A percentile compares a stretch with the other conserved stretches of the same genome.
These are phyloP conservation scores for Cladosporium sp. DNA, from an alignment of 2,329 filamentous ascomycete species.

Conservation along the genomic window DNA sequence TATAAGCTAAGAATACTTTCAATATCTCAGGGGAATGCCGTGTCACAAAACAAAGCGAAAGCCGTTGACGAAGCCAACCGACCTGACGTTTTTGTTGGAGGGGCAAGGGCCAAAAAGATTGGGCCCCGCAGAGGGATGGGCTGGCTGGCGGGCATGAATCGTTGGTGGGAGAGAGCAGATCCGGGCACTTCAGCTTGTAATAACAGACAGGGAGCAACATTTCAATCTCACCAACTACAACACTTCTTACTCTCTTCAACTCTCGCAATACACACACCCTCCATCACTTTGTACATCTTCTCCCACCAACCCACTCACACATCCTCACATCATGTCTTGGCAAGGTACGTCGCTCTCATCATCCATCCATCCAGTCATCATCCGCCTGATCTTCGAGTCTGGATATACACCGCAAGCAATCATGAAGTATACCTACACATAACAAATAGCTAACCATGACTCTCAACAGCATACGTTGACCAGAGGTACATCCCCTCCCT, in stretches of 20 bases:
- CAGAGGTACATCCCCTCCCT: conserved; percentile 59
- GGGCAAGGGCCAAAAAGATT: neutral
- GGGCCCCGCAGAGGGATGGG: no score
- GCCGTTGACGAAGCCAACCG: no score
- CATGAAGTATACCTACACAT: no score
- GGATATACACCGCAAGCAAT: no score
- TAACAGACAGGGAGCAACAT: neutral
- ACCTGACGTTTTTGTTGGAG: neutral
- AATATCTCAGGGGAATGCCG: no score
- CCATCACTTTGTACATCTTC: neutral
- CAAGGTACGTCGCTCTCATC: conserved; percentile 54
- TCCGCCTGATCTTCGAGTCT: conserved; percentile 6
- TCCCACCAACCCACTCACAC: neutral
- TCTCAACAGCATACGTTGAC: conserved; percentile 56
- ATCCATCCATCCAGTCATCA: conserved; percentile 15
- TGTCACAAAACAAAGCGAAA: no score
- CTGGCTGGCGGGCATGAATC: neutral
- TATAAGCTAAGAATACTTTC: no score
- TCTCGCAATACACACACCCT: neutral
- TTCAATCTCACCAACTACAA: neutral
- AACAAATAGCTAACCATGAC: conserved; percentile 16
- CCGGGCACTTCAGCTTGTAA: neutral
- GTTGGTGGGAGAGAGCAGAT: neutral
- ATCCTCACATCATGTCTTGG: conserved; percentile 60
- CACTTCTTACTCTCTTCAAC: neutral